Conservation (phyloP, 2,329 filamentous ascomycete species). For the Tolypocladium nubicola region DNA sequence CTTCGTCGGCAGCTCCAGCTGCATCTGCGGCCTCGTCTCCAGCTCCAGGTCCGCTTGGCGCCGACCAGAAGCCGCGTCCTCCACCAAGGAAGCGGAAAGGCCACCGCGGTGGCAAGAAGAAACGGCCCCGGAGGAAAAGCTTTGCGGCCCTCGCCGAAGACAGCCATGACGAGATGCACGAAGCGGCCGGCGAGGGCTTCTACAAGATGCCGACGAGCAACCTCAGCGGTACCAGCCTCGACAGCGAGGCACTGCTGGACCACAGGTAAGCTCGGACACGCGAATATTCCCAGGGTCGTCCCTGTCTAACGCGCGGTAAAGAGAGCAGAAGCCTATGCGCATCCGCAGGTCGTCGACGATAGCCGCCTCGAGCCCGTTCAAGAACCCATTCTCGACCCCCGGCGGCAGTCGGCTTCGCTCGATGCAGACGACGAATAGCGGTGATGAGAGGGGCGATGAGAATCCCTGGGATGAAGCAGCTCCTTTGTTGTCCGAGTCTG, state of each 20-base stretch:
- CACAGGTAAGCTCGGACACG: conserved; percentile 49
- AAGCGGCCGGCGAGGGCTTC: conserved; percentile 29
- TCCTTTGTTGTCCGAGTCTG: conserved; percentile 38
- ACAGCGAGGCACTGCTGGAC: conserved; percentile 80
- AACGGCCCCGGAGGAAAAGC: conserved; percentile 65
- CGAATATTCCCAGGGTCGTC: not conserved
- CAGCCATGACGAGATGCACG: conserved; percentile 24
- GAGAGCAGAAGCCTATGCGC: conserved; percentile 51
- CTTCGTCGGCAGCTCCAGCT: conserved; percentile 1
- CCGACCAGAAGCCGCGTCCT: conserved; percentile 6
- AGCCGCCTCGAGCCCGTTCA: conserved; percentile 21
- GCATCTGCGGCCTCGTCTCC: conserved; percentile 3
- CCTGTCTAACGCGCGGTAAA: conserved; percentile 13
- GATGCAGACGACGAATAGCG: conserved; percentile 24
- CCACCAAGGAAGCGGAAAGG: conserved; percentile 53
- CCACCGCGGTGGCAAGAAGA: conserved; percentile 69
- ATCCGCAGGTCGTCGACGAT: conserved; percentile 49
- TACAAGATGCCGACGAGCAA: conserved; percentile 44
- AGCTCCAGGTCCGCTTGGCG: not conserved
- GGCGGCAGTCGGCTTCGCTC: conserved; percentile 24
- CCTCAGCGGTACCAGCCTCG: conserved; percentile 74
- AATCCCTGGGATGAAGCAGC: conserved; percentile 36
- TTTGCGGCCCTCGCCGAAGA: conserved; percentile 60
- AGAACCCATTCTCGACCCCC: conserved; percentile 18
- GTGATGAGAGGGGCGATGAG: conserved; percentile 38